Evolutionary conservation across 176 grass and related monocot genomes (phyloP), one percentile per base, ranked within the genome.

Genomic region (Cocos nucifera): DNA sequence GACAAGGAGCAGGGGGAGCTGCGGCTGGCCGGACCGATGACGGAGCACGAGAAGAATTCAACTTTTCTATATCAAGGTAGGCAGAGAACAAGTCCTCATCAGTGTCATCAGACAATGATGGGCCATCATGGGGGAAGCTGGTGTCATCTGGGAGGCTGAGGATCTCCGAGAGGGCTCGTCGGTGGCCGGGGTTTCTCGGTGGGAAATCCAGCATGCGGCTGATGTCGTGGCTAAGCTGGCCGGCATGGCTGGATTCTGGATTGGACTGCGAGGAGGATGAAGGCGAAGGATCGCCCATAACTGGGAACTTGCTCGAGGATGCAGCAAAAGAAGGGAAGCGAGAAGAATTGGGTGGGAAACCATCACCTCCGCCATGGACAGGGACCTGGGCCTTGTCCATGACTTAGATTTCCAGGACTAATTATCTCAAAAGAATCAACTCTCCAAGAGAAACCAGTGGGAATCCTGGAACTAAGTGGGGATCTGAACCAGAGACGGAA

Each of bases 121-220:
- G 53, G 3, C 65, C 65, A 55, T 68, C 65, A 35, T 22, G 51
- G 3, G 52, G n/a, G 56, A 68, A 68, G 65, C 65, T 73, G 53
- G 87, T 85, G 74, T 87, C 90, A 25, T 95, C 90, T 23, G 86
- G 90, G 25, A 95, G 83, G 72, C 86, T 77, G 26, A 90, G 80
- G 79, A 90, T 87, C 80, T 95, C 90, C 58, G 90, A 95, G 60
- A 90, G 83, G 35, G 86, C 86, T 23, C 90, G 80, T 50, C 86
- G 71, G 57, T 95, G 90, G 57, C 79, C 83, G n/a, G 64, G 59
- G 56, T 79, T 81, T 54, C 80, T 68, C 8, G 77, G 79, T 2
- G 90, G 90, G 53, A 80, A 86, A 59, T 95, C 90, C 15, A 71
- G 71, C 83, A 90, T 95, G 51, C 74, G 75, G 80, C 90, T 95